Evolutionary conservation across 2,329 filamentous ascomycete species (phyloP).

Genomic region (Zelopaecilomyces penicillatus): DNA sequence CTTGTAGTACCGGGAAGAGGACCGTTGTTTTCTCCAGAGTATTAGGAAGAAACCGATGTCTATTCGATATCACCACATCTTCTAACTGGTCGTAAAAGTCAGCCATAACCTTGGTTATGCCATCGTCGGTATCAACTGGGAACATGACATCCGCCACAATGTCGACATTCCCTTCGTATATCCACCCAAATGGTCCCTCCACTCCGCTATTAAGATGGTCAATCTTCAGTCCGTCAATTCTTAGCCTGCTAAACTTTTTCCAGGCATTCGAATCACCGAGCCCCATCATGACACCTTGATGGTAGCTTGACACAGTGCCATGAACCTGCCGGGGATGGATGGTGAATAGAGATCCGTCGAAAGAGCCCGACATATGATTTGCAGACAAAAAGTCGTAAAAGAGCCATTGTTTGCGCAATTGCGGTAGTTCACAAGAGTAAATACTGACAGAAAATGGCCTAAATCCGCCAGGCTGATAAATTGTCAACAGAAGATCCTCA

Average conservation of each 20-base stretch:
- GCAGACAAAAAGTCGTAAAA: conserved; percentile 97
- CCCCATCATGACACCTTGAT: conserved; percentile 44
- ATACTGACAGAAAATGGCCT: conserved; percentile 94
- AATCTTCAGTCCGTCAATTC: conserved; percentile 89
- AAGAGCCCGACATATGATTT: conserved; percentile 92
- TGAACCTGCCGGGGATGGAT: conserved; percentile 92
- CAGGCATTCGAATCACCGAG: conserved; percentile 63
- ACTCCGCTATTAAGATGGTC: conserved; percentile 93
- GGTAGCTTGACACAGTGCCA: conserved; percentile 56
- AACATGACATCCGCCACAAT: conserved; percentile 96
- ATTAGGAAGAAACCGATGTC: conserved; percentile 52
- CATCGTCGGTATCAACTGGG: conserved; percentile 77
- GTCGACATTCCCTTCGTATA: conserved; percentile 92
- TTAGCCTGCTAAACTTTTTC: conserved; percentile 91
- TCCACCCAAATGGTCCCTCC: conserved; percentile 93
- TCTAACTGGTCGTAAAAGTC: conserved; percentile 96
- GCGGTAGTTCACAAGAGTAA: conserved; percentile 88
- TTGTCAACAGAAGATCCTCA: conserved; percentile 82
- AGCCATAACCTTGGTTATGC: conserved; percentile 88
- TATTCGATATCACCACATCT: conserved; percentile 76
- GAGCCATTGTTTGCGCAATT: conserved; percentile 89
- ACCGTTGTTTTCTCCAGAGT: conserved; percentile 21
- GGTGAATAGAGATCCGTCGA: conserved; percentile 91
- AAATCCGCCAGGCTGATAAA: conserved; percentile 85
- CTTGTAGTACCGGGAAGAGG: conserved; percentile 19